Base-by-base conservation (phyloP, 2,329 filamentous ascomycete genomes). In the Aspergillus luchuensis region DNA sequence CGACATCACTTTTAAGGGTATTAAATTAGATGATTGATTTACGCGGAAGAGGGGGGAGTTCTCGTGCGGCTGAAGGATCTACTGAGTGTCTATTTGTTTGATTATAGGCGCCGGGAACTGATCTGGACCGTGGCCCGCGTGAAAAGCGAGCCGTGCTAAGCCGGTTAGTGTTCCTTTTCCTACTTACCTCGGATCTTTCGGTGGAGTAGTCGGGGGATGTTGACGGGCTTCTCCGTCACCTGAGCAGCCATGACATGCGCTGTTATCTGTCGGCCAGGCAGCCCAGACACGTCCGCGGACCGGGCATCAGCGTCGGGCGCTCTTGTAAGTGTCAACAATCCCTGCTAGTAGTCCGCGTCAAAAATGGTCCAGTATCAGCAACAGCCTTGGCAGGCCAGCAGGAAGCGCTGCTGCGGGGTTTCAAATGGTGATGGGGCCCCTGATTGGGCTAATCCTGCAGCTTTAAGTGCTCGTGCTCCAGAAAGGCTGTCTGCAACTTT, bases 381-480 rank as follows among this genome's bases (percentile, higher is more conserved):
- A 30, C 56, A 58, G 33, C 55, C 56, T 58, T 57, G 58, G 57
- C 54, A 15, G 25, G 49, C 43, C 56, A 57, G 53, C 52, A 49
- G 47, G 56, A 61, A 52, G 48, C 30, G 19, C 38, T 51, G 33
- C 58, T 66, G 66, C 66, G 66, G 66, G 66, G 66, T 66, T 13
- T 61, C 30, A 7, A 11, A 23, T 15, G 21, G 48, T 45, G 36
- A 30, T 58, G 51, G 13, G 30, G 10, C 19, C 21, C 41, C n/a
- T 66, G 45, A 67, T 67, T 66, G 64, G 66, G 36, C 45, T 47
- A 57, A 39, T 39, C 43, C 38, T 48, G 53, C 56, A 49, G 36
- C 33, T 17, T 21, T 50, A 62, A 67, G 60, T 58, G 62, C 59
- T 63, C 56, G 56, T 56, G 47, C 61, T 58, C 48, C 60, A 60